A percentile compares a stretch with the other conserved stretches of the same genome.
These are phyloP conservation scores for Aspergillus phoenicis DNA, from an alignment of 2,329 filamentous ascomycete species.

Conservation along the genomic window DNA sequence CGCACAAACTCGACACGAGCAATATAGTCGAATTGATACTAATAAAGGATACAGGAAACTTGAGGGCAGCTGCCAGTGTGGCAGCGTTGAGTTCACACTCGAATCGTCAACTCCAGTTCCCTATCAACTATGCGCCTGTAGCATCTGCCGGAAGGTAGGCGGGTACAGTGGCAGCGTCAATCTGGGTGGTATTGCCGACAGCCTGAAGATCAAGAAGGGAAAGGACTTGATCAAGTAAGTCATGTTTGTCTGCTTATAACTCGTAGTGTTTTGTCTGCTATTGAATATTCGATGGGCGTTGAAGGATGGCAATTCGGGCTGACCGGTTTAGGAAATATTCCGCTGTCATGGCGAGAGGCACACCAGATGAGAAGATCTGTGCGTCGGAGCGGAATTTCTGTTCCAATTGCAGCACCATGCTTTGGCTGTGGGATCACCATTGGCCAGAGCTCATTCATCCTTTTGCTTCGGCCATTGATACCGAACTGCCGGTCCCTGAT, in stretches of 20 bases:
- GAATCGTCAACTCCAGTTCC: constrained; percentile 52
- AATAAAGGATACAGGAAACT: constrained; percentile 42
- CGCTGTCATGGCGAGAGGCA: constrained; percentile 49
- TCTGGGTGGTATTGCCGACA: constrained; percentile 48
- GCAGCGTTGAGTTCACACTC: constrained; percentile 50
- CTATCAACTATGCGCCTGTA: constrained; percentile 53
- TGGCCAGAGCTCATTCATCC: constrained; percentile 55
- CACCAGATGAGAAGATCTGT: constrained; percentile 39
- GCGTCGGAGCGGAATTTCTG: constrained; percentile 52
- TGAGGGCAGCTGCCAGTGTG: constrained; percentile 54
- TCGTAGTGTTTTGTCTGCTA: background rate
- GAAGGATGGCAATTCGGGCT: background rate
- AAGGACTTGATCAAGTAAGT: constrained; percentile 49
- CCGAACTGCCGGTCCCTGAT: constrained; percentile 47
- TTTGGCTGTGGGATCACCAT: constrained; percentile 51
- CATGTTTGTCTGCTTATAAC: background rate
- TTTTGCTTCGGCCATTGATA: constrained; percentile 54
- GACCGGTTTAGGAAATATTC: constrained; percentile 43
- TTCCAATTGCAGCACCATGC: constrained; percentile 50
- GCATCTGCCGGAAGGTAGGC: constrained; percentile 53
- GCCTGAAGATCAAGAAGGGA: constrained; percentile 46
- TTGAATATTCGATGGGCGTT: background rate
- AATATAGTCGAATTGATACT: constrained; percentile 9
- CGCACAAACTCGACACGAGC: background rate
- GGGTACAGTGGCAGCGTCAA: constrained; percentile 51